These are phyloP conservation scores for Arabidopsis lyrata DNA, from an alignment of 441 rosid species.

Conservation along the genomic window DNA sequence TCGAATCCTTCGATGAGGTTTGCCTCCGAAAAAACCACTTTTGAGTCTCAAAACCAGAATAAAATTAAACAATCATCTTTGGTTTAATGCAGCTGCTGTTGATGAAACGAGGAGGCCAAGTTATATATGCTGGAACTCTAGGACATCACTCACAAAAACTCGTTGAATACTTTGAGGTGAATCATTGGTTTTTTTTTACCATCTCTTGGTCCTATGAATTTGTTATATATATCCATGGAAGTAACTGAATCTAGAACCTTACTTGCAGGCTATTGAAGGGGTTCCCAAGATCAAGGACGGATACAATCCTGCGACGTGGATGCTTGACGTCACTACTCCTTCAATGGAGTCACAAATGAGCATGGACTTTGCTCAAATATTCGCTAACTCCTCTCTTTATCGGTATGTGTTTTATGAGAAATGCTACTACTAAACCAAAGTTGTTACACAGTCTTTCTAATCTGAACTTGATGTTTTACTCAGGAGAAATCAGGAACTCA, in stretches of 20 bases:
- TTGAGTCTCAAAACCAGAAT: background rate
- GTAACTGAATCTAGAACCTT: slow-evolving; percentile 8
- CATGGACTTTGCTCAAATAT: slow-evolving; percentile 79
- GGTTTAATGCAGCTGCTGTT: slow-evolving; percentile 63
- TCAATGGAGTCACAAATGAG: slow-evolving; percentile 67
- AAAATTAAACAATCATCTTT: background rate
- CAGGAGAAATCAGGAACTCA: slow-evolving; percentile 82
- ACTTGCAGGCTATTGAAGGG: slow-evolving; percentile 65
- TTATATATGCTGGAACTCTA: slow-evolving; percentile 80
- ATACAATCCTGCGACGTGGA: slow-evolving; percentile 93
- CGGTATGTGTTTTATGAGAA: slow-evolving; percentile 44
- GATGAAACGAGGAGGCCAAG: slow-evolving; percentile 94
- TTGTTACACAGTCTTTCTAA: background rate
- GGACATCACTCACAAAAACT: slow-evolving; percentile 80
- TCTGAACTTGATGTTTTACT: slow-evolving; percentile 17
- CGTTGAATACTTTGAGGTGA: slow-evolving; percentile 81
- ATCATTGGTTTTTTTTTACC: background rate
- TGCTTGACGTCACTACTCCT: slow-evolving; percentile 79
- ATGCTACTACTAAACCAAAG: background rate
- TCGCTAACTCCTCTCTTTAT: slow-evolving; percentile 61
- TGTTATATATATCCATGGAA: slow-evolving; percentile 11
- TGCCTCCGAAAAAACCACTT: background rate
- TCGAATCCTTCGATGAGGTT: slow-evolving; percentile 95
- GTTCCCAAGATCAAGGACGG: slow-evolving; percentile 77
- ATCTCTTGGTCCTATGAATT: background rate